Conservation (phyloP, 2,329 filamentous ascomycete species). For the Cercospora citrullina region DNA sequence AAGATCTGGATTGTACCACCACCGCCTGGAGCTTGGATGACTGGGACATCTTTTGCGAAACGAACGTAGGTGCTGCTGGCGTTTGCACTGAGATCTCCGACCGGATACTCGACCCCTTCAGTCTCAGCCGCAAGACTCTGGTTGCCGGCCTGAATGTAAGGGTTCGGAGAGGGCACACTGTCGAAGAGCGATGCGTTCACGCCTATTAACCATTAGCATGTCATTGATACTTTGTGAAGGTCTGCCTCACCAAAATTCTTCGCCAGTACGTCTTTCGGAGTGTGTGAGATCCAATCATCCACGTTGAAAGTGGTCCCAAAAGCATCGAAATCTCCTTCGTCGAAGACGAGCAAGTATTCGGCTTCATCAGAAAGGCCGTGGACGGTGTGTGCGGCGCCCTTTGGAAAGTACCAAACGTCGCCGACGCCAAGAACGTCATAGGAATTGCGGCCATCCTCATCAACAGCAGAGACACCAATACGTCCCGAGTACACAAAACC, state of each 20-base stretch:
- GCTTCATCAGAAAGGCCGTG: conserved; percentile 67
- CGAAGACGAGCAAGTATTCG: conserved; percentile 55
- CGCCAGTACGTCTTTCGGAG: conserved; percentile 62
- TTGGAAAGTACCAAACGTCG: conserved; percentile 24
- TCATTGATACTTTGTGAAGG: not conserved
- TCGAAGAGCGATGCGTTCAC: not conserved
- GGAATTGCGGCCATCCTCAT: conserved; percentile 53
- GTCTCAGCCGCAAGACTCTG: not conserved
- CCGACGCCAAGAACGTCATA: conserved; percentile 50
- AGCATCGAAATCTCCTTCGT: conserved; percentile 58
- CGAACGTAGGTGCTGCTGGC: not conserved
- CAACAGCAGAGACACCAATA: conserved; percentile 53
- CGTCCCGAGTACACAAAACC: conserved; percentile 56
- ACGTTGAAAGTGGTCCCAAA: conserved; percentile 63
- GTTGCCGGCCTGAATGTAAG: not conserved
- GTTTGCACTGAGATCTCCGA: not conserved
- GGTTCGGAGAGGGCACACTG: not conserved
- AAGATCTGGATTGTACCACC: conserved; percentile 63
- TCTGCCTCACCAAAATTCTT: conserved; percentile 58
- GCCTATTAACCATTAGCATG: not conserved
- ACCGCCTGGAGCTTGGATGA: conserved; percentile 48
- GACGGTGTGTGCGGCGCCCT: conserved; percentile 57
- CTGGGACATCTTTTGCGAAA: conserved; percentile 30
- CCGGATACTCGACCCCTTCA: not conserved
- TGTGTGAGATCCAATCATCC: conserved; percentile 69